A percentile compares a stretch with the other conserved stretches of the same genome.
Conservation (phyloP, 2,329 filamentous ascomycete genomes). For the Fusarium chuoi region DNA sequence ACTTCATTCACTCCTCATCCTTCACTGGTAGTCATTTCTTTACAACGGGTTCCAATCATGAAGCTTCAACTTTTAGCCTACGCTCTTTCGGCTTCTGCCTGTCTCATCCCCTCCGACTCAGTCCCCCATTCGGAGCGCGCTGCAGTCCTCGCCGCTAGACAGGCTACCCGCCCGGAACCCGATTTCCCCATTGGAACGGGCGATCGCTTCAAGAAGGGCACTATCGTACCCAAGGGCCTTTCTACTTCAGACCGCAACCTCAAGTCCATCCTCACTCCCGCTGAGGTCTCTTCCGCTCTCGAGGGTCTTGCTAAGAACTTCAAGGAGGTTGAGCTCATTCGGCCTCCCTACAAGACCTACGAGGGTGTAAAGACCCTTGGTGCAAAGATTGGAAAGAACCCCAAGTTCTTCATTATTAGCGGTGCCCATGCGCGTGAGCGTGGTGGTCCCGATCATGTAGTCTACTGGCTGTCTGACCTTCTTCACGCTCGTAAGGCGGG, state of each 20-base stretch:
- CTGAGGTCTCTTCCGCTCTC: conserved; percentile 57
- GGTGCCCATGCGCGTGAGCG: conserved; percentile 68
- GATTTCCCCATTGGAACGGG: conserved; percentile 54
- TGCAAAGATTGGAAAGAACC: conserved; percentile 56
- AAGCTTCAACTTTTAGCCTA: conserved; percentile 41
- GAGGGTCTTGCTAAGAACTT: conserved; percentile 54
- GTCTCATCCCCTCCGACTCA: conserved; percentile 54
- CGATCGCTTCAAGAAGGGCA: conserved; percentile 55
- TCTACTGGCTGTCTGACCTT: conserved; percentile 68
- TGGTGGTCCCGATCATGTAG: conserved; percentile 64
- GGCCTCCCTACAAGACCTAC: conserved; percentile 56
- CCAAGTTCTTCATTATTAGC: conserved; percentile 63
- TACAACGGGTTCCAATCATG: conserved; percentile 35
- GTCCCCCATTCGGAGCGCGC: conserved; percentile 28
- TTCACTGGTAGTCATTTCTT: background rate
- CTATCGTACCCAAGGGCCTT: conserved; percentile 47
- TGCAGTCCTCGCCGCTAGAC: conserved; percentile 13
- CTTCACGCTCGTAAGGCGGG: conserved; percentile 62
- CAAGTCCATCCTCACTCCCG: conserved; percentile 56
- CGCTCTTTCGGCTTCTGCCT: conserved; percentile 42
- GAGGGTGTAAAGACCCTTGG: conserved; percentile 54
- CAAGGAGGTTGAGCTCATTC: conserved; percentile 52
- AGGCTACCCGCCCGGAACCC: conserved; percentile 31
- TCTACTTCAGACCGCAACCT: conserved; percentile 51
- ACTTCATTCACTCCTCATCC: background rate